Percentiles rank a stretch among this genome's conserved stretches.
Evolutionary conservation across 495 filamentous ascomycete species (phyloP).

Genomic region (Talaromyces trachyspermus): DNA sequence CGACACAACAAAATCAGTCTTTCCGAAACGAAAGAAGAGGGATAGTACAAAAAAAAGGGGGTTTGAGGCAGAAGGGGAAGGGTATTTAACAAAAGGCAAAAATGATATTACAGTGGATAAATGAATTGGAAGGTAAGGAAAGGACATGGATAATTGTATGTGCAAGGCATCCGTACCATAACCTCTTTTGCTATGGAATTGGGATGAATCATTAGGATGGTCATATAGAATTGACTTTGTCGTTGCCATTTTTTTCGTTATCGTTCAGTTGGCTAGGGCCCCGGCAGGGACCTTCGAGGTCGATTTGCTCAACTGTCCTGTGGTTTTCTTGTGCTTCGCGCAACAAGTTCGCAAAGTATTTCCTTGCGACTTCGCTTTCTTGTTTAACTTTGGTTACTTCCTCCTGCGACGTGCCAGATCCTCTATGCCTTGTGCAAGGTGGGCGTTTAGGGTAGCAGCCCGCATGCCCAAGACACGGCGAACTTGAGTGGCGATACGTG

Average conservation of each 20-base stretch:
- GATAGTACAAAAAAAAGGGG: background rate
- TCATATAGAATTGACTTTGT: too few species aligned
- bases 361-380: slow-evolving; percentile 70
- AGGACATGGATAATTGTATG: background rate
- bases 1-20: too few species aligned
- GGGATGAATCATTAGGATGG: too few species aligned
- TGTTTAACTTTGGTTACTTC: slow-evolving; percentile 68
- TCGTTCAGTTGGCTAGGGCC: slow-evolving; percentile 15
- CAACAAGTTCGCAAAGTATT: slow-evolving; percentile 84
- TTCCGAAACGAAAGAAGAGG: background rate
- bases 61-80: background rate
- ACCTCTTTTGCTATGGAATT: too few species aligned
- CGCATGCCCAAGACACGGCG: slow-evolving; percentile 82
- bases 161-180: too few species aligned
- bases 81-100: background rate
- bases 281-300: slow-evolving; percentile 61
- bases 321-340: slow-evolving; percentile 65
- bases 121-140: background rate
- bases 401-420: slow-evolving; percentile 68
- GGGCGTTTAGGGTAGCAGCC: slow-evolving; percentile 69
- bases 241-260: too few species aligned
- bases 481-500: slow-evolving; percentile 72
- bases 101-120: background rate
- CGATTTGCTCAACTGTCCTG: slow-evolving; percentile 66
- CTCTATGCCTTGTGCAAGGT: slow-evolving; percentile 74